These are phyloP conservation scores for Penicillium dipodomyicola DNA, from an alignment of 495 filamentous ascomycete genomes.

Conservation along the genomic window DNA sequence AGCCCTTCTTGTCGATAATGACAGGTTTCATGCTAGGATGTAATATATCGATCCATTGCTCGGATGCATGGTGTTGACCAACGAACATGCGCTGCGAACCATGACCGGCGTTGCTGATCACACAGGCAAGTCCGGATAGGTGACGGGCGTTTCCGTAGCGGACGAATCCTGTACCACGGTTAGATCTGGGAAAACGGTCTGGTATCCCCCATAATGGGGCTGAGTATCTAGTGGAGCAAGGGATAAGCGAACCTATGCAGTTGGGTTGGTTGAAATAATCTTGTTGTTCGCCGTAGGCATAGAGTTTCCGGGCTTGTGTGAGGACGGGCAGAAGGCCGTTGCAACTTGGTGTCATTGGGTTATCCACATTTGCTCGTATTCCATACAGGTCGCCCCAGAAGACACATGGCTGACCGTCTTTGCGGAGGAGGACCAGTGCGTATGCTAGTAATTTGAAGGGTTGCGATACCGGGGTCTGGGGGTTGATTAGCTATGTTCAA, in stretches of 20 bases:
- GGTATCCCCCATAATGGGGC: neutral
- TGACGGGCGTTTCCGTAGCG: conserved; percentile 56
- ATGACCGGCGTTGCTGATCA: conserved; percentile 54
- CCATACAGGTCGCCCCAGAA: conserved; percentile 78
- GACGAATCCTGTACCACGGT: conserved; percentile 49
- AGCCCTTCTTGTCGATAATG: conserved; percentile 54
- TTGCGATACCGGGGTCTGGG: conserved; percentile 46
- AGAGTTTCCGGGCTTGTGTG: conserved; percentile 62
- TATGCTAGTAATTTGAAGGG: conserved; percentile 62
- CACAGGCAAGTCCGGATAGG: conserved; percentile 53
- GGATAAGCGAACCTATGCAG: conserved; percentile 54
- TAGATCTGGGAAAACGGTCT: conserved; percentile 4
- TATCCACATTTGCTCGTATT: conserved; percentile 47
- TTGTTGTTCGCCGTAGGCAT: conserved; percentile 63
- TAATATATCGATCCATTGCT: conserved; percentile 63
- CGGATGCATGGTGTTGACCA: conserved; percentile 53
- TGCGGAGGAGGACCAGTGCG: conserved; percentile 63
- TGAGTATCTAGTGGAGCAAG: neutral
- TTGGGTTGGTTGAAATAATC: conserved; percentile 66
- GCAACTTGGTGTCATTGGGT: conserved; percentile 57
- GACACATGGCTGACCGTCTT: conserved; percentile 64
- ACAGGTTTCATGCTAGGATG: conserved; percentile 46
- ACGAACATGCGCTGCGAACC: conserved; percentile 59
- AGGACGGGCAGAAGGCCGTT: conserved; percentile 59
- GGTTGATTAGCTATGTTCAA: conserved; percentile 10